phyloP scores from a whole-genome alignment of 1,139 yeast species.

The Zygotorulaspora mrakii region DNA sequence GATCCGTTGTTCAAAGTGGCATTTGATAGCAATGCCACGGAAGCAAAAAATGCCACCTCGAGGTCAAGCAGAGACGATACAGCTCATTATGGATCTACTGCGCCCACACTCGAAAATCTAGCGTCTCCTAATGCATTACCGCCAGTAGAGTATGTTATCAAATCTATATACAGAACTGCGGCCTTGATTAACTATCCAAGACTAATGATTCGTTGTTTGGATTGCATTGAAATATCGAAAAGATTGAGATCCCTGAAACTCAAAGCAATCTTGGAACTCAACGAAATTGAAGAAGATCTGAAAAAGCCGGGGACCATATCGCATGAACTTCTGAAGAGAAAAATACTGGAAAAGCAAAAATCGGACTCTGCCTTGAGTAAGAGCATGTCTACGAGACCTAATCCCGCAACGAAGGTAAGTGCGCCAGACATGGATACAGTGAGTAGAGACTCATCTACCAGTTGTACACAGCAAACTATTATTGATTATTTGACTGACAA shows the following conservation, averaged over 20 bases:
- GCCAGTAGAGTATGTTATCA: constrained; percentile 54
- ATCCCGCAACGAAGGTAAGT: constrained; percentile 4
- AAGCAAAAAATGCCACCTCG: constrained; percentile 9
- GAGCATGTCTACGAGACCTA: constrained; percentile 14
- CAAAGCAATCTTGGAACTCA: constrained; percentile 23
- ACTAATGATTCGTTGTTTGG: constrained; percentile 57
- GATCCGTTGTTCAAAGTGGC: constrained; percentile 31
- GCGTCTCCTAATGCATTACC: constrained; percentile 51
- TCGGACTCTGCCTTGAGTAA: constrained; percentile 13
- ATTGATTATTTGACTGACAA: constrained; percentile 9
- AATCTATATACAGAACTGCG: constrained; percentile 56
- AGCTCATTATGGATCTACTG: constrained; percentile 19
- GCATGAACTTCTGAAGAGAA: constrained; percentile 10
- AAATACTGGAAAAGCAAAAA: constrained; percentile 12
- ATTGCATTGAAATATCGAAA: constrained; percentile 55
- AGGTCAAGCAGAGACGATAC: constrained; percentile 15
- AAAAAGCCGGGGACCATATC: constrained; percentile 5
- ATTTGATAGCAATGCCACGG: constrained; percentile 12
- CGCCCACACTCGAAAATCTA: constrained; percentile 48
- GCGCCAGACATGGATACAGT: constrained; percentile 7
- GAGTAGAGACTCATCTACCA: constrained; percentile 8
- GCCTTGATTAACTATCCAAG: constrained; percentile 61
- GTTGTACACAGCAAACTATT: constrained; percentile 7
- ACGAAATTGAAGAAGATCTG: constrained; percentile 18
- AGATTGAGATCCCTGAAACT: constrained; percentile 41